Percentiles rank a stretch among this genome's conserved stretches.
phyloP scores from a whole-genome alignment of 768 basidiomycete genomes.

The Auriculariales sp. region DNA sequence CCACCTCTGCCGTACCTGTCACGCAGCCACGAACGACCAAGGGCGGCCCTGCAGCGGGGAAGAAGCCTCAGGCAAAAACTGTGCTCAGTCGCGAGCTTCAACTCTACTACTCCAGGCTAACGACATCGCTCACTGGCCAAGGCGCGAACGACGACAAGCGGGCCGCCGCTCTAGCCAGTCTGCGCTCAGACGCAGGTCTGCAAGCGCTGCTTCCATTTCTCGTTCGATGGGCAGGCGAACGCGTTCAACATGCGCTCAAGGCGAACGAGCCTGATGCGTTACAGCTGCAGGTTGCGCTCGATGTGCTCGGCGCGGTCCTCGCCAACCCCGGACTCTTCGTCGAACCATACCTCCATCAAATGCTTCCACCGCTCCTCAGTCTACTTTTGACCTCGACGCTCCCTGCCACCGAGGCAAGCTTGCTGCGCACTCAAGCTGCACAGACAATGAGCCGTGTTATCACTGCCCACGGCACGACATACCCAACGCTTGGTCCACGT shows the following conservation, averaged over 20 bases:
- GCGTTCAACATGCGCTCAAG: conserved; percentile 52
- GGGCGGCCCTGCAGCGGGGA: conserved; percentile 22
- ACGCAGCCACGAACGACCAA: conserved; percentile 10
- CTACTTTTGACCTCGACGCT: conserved; percentile 79
- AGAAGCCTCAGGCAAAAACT: conserved; percentile 75
- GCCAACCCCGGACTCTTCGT: conserved; percentile 83
- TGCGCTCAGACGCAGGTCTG: conserved; percentile 80
- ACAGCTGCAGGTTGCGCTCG: conserved; percentile 67
- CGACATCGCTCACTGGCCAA: conserved; percentile 65
- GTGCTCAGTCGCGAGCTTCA: conserved; percentile 89
- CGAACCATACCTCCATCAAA: conserved; percentile 97
- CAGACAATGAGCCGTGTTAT: conserved; percentile 74
- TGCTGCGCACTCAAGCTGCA: conserved; percentile 67
- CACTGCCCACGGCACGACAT: conserved; percentile 74
- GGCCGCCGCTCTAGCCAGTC: conserved; percentile 77
- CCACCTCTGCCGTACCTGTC: background rate
- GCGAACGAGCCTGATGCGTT: conserved; percentile 53
- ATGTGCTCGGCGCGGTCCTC: conserved; percentile 71
- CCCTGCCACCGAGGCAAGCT: conserved; percentile 51
- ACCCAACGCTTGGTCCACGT: conserved; percentile 73
- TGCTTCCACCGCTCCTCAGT: conserved; percentile 84
- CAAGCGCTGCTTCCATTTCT: conserved; percentile 87
- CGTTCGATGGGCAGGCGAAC: conserved; percentile 88
- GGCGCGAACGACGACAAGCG: conserved; percentile 55
- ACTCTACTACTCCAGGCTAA: conserved; percentile 86